phyloP scores from a whole-genome alignment of 2,329 filamentous ascomycete species.

The Aspergillus fumigatus region DNA sequence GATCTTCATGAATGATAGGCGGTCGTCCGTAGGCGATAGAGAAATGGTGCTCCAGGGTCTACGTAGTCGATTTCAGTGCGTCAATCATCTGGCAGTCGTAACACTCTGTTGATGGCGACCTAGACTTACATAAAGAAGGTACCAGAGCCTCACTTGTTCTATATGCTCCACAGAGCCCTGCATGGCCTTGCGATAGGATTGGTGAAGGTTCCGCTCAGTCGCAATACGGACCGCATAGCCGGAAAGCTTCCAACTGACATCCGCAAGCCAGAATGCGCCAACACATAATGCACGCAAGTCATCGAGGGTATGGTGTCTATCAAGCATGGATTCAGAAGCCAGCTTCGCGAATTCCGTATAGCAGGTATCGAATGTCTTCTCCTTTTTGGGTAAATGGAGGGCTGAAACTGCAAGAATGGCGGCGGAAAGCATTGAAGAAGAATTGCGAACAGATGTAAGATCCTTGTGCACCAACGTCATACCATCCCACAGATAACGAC shows the following conservation, averaged over 20 bases:
- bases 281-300: constrained; percentile 52
- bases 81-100: not conserved
- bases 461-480: constrained; percentile 45
- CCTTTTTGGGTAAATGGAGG: constrained; percentile 46
- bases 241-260: constrained; percentile 48
- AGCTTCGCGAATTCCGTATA: constrained; percentile 50
- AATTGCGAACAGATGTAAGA: constrained; percentile 43
- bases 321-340: constrained; percentile 51
- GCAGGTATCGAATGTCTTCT: constrained; percentile 45
- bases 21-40: constrained; percentile 43
- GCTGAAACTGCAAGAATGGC: constrained; percentile 49
- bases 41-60: constrained; percentile 42
- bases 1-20: constrained; percentile 41
- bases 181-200: constrained; percentile 39
- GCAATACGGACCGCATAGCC: constrained; percentile 41
- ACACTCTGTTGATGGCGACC: not conserved
- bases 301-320: constrained; percentile 48
- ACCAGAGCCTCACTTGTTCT: constrained; percentile 37
- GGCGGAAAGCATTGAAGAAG: constrained; percentile 41
- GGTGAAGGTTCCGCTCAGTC: constrained; percentile 41
- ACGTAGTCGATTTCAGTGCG: constrained; percentile 9
- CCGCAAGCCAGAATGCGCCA: constrained; percentile 53
- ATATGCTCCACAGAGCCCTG: constrained; percentile 35
- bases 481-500: constrained; percentile 39
- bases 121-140: constrained; percentile 39